Evolutionary conservation across 2,329 filamentous ascomycete species (phyloP).

Genomic region (Metarhizium humberi): DNA sequence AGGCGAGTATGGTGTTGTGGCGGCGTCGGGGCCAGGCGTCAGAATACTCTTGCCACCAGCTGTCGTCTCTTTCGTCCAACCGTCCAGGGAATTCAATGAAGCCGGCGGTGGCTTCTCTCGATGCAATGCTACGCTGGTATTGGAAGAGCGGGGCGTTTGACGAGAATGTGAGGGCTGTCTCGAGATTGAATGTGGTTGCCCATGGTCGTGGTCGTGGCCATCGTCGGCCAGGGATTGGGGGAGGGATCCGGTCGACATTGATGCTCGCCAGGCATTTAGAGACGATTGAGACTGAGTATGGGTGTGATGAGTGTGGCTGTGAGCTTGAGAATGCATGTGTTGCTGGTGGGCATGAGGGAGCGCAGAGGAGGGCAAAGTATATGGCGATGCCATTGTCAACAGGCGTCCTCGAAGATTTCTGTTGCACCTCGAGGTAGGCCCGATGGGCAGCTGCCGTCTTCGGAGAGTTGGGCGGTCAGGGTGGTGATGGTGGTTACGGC

Average conservation of each 20-base stretch:
- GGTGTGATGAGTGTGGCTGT: conserved; percentile 19
- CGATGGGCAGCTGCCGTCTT: background rate
- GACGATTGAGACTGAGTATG: conserved; percentile 20
- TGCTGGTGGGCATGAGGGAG: conserved; percentile 38
- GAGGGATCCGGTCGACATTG: conserved; percentile 23
- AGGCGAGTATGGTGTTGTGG: conserved; percentile 17
- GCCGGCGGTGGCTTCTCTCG: conserved; percentile 23
- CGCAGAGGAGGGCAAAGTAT: conserved; percentile 41
- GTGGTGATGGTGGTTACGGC: conserved; percentile 11
- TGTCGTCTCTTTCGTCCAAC: conserved; percentile 32
- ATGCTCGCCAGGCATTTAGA: conserved; percentile 29
- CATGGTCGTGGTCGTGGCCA: conserved; percentile 16
- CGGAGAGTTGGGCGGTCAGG: conserved; percentile 3
- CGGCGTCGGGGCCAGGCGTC: conserved; percentile 20
- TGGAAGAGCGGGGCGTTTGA: conserved; percentile 20
- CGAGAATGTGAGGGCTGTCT: conserved; percentile 21
- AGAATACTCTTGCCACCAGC: conserved; percentile 31
- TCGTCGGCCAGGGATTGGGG: conserved; percentile 20
- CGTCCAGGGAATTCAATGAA: conserved; percentile 24
- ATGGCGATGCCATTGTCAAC: conserved; percentile 38
- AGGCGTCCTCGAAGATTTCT: background rate
- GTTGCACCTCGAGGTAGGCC: too few relatives aligned
- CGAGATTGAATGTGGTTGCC: conserved; percentile 16
- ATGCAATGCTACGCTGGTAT: conserved; percentile 15
- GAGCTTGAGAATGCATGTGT: conserved; percentile 29